A percentile compares a stretch with the other conserved stretches of the same genome.
Evolutionary conservation across 306 rosid genomes (phyloP).

Genomic region (Aeschynomene evenia): DNA sequence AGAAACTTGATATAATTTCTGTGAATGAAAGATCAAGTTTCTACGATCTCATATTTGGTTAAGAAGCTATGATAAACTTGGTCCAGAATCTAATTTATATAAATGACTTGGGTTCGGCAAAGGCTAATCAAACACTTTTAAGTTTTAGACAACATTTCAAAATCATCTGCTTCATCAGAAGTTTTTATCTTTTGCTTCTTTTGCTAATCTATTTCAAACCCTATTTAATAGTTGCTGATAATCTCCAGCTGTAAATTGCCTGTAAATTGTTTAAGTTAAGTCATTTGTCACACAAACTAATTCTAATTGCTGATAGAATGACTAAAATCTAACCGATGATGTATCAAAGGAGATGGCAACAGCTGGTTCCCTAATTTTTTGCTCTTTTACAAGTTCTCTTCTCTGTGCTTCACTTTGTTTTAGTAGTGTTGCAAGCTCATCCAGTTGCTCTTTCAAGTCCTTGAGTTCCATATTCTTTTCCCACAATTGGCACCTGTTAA

Average conservation of each 20-base stretch:
- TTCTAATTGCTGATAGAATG: slow-evolving; percentile 19
- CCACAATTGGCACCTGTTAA: slow-evolving; percentile 70
- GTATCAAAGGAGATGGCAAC: slow-evolving; percentile 44
- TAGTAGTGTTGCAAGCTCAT: slow-evolving; percentile 54
- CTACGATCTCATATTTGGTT: neutral
- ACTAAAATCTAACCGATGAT: slow-evolving; percentile 52
- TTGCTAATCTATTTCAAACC: slow-evolving; percentile 12
- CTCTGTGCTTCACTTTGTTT: slow-evolving; percentile 65
- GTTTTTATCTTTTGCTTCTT: slow-evolving; percentile 7
- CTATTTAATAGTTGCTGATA: neutral
- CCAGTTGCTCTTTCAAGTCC: slow-evolving; percentile 72
- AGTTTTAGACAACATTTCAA: slow-evolving; percentile 14
- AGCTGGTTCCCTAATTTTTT: slow-evolving; percentile 53
- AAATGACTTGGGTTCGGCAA: slow-evolving; percentile 14
- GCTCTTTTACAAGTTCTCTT: slow-evolving; percentile 62
- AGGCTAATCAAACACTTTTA: slow-evolving; percentile 5
- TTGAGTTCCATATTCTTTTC: slow-evolving; percentile 67
- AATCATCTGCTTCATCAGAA: slow-evolving; percentile 6
- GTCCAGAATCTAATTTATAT: slow-evolving; percentile 10
- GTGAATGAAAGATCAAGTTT: slow-evolving; percentile 5
- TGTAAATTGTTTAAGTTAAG: slow-evolving; percentile 18
- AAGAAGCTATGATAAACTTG: slow-evolving; percentile 7
- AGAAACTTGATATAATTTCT: slow-evolving; percentile 11
- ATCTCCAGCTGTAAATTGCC: slow-evolving; percentile 8
- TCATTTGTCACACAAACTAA: slow-evolving; percentile 23